These are phyloP conservation scores for Teratosphaeria viscida DNA, from an alignment of 2,329 filamentous ascomycete species.

Conservation along the genomic window DNA sequence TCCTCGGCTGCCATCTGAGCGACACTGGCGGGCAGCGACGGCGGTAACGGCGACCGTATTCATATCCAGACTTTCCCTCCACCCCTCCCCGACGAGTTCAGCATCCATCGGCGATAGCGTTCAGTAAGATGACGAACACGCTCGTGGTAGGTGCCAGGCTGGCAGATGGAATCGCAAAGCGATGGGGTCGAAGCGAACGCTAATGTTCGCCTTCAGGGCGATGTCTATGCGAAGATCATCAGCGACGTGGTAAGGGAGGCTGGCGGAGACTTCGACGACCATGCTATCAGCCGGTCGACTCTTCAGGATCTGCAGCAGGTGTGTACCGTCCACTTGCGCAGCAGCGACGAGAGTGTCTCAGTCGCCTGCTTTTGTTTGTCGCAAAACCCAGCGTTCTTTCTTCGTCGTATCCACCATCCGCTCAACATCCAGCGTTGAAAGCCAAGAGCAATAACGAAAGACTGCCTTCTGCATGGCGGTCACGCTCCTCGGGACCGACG, in stretches of 20 bases:
- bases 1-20: background rate
- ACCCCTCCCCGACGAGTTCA: background rate
- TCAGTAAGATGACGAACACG: constrained; percentile 10
- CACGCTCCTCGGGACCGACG: constrained; percentile 1
- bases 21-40: background rate
- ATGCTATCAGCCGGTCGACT: constrained; percentile 77
- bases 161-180: background rate
- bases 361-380: background rate
- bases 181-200: background rate
- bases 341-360: background rate
- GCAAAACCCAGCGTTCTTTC: background rate
- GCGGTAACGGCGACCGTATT: background rate
- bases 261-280: constrained; percentile 92
- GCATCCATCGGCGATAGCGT: background rate
- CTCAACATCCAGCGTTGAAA: background rate
- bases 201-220: constrained; percentile 42
- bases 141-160: constrained; percentile 9
- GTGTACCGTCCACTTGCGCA: constrained; percentile 13
- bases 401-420: background rate
- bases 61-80: background rate
- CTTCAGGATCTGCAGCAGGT: constrained; percentile 82
- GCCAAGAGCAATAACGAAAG: background rate
- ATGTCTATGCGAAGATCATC: constrained; percentile 84
- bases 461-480: background rate
- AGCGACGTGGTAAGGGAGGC: constrained; percentile 56